Conservation (phyloP, 2,329 filamentous ascomycete genomes). For the Botrytis pseudocinerea region DNA sequence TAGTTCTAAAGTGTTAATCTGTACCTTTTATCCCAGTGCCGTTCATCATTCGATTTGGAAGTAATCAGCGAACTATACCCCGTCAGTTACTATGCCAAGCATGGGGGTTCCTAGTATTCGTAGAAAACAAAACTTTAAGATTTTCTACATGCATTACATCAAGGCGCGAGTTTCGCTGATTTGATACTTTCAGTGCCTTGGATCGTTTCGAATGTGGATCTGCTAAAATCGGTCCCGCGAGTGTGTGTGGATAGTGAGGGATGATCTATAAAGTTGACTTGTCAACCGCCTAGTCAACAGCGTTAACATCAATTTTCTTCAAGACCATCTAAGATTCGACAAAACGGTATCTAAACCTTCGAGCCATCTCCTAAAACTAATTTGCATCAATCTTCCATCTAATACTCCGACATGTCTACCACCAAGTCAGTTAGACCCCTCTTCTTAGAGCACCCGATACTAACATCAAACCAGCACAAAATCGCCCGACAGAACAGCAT, state of each 20-base stretch:
- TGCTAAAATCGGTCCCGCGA: neutral
- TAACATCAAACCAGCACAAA: neutral
- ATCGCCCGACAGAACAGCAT: neutral
- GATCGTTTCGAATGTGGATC: neutral
- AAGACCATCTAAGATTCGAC: neutral
- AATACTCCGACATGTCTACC: neutral
- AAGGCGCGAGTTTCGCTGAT: neutral
- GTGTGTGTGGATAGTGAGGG: neutral
- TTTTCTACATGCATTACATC: neutral
- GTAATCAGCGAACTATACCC: no score
- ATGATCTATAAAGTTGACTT: neutral
- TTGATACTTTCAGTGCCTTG: neutral
- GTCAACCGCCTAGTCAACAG: neutral
- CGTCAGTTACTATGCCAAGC: neutral
- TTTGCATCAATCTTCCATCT: neutral
- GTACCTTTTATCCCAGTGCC: neutral
- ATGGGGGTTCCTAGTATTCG: neutral
- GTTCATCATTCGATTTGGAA: neutral
- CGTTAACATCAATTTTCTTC: neutral
- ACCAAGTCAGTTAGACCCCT: neutral
- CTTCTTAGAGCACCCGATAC: neutral
- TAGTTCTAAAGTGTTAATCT: neutral
- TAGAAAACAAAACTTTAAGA: neutral
- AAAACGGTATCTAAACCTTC: neutral
- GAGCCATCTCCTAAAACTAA: neutral